These are phyloP conservation scores for Tetrapisispora phaffii DNA, from an alignment of 805 yeast genomes.

Conservation along the genomic window DNA sequence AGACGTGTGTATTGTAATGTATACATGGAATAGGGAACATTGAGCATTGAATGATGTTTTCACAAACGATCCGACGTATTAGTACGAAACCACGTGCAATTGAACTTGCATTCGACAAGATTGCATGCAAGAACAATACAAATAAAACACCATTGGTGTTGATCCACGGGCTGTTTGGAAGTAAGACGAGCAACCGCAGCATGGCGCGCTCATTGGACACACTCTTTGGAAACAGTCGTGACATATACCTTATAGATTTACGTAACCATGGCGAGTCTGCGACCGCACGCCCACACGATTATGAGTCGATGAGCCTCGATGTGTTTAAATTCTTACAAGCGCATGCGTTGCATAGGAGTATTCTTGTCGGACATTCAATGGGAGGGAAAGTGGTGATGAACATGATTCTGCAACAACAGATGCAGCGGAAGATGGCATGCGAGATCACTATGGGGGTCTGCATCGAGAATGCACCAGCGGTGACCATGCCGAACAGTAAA, in stretches of 20 bases:
- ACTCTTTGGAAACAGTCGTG: slow-evolving; percentile 34
- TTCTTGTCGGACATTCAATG: slow-evolving; percentile 76
- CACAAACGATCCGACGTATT: neutral
- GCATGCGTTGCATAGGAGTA: slow-evolving; percentile 36
- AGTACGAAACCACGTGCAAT: neutral
- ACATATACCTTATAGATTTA: slow-evolving; percentile 63
- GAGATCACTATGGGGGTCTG: slow-evolving; percentile 53
- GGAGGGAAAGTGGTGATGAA: slow-evolving; percentile 96
- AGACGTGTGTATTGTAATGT: slow-evolving; percentile 10
- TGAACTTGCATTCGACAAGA: neutral
- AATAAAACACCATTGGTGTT: slow-evolving; percentile 40
- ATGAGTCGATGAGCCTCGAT: slow-evolving; percentile 75
- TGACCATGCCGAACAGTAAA: slow-evolving; percentile 32
- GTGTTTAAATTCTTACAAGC: slow-evolving; percentile 61
- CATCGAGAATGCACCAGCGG: slow-evolving; percentile 66
- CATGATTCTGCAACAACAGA: slow-evolving; percentile 45
- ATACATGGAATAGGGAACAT: neutral
- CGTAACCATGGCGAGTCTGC: slow-evolving; percentile 94
- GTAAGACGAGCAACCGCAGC: slow-evolving; percentile 66
- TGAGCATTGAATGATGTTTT: neutral
- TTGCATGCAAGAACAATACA: neutral
- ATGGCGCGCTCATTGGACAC: slow-evolving; percentile 55
- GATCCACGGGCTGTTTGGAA: slow-evolving; percentile 85
- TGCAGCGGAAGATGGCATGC: neutral
- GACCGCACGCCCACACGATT: slow-evolving; percentile 59